These are phyloP conservation scores for Xylaria venustula DNA, from an alignment of 495 filamentous ascomycete species.

Conservation along the genomic window DNA sequence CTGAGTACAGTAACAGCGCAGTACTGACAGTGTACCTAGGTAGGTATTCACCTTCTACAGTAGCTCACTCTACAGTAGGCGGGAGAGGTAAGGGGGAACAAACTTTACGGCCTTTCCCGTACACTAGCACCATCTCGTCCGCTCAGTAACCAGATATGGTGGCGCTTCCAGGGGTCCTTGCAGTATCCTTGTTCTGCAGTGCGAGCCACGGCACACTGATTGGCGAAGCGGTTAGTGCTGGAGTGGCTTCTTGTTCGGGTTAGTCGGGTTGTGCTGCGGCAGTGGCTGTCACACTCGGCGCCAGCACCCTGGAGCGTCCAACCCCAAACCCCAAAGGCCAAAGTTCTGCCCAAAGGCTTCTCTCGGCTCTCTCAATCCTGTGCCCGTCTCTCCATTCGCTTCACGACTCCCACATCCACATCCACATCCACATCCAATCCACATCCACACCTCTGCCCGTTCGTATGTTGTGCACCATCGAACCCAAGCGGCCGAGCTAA, in stretches of 20 bases:
- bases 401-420: not conserved
- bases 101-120: conserved; percentile 5
- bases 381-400: not conserved
- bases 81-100: too few species aligned
- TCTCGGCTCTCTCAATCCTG: not conserved
- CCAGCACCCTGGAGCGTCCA: not conserved
- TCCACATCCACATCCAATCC: too few species aligned
- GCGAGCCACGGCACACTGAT: not conserved
- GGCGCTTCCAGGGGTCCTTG: not conserved
- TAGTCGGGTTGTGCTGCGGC: not conserved
- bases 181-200: too few species aligned
- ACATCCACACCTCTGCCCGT: not conserved
- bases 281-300: too few species aligned
- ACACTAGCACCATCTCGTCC: not conserved
- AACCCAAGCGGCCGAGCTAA: not conserved
- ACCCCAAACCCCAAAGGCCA: not conserved
- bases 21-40: too few species aligned
- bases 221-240: not conserved
- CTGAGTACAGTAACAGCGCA: too few species aligned
- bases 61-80: not conserved
- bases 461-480: not conserved
- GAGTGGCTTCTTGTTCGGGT: not conserved
- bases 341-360: not conserved
- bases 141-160: not conserved
- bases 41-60: not conserved